These are phyloP conservation scores for Taphrina pruni DNA, from an alignment of 1,139 yeast species.

Conservation along the genomic window DNA sequence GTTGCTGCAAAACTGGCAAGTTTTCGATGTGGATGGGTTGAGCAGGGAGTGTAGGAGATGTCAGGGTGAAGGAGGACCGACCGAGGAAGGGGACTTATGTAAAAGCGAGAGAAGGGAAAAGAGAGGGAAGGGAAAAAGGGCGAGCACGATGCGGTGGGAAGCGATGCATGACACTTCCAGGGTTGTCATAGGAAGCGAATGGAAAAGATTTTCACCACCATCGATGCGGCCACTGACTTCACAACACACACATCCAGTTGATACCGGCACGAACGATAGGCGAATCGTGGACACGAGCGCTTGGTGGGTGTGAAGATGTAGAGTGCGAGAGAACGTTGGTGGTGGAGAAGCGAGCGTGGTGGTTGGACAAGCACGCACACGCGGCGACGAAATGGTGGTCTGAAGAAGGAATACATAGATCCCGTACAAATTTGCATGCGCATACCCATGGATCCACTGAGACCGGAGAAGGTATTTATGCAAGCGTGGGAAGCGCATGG, in stretches of 20 bases:
- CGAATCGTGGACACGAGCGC: too few relatives aligned
- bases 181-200: neutral
- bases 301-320: too few relatives aligned
- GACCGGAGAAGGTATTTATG: constrained; percentile 22
- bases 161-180: neutral
- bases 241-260: too few relatives aligned
- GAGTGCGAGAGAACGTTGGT: neutral
- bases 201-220: neutral
- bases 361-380: neutral
- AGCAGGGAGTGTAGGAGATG: neutral
- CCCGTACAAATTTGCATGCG: constrained; percentile 28
- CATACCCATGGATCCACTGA: constrained; percentile 21
- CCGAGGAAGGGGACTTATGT: too few relatives aligned
- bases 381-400: constrained; percentile 5
- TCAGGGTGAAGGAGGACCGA: neutral
- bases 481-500: constrained; percentile 18
- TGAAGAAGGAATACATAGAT: constrained; percentile 12
- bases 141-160: neutral
- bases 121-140: neutral
- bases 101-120: neutral
- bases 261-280: too few relatives aligned
- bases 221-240: too few relatives aligned
- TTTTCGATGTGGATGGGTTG: neutral
- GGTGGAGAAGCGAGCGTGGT: neutral
- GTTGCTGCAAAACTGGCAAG: too few relatives aligned